phyloP scores from a whole-genome alignment of 495 filamentous ascomycete species.

The Penicillium flavigenum region DNA sequence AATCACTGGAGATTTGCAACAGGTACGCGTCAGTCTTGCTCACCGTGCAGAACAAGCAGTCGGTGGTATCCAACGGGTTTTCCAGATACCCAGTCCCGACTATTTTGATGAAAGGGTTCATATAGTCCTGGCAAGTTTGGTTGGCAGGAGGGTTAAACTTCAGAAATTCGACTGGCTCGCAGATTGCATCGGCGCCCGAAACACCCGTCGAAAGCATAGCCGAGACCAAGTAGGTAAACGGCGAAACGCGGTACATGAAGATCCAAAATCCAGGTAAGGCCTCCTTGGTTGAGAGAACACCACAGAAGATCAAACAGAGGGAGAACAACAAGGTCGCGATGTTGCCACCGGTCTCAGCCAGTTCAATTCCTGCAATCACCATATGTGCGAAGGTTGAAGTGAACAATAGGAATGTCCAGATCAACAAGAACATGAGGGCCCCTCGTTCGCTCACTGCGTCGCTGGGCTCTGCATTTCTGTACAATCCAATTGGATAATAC shows the following conservation, averaged over 20 bases:
- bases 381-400: slow-evolving; percentile 65
- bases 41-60: slow-evolving; percentile 65
- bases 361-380: slow-evolving; percentile 61
- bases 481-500: slow-evolving; percentile 70
- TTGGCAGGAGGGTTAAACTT: slow-evolving; percentile 49
- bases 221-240: slow-evolving; percentile 68
- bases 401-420: slow-evolving; percentile 56
- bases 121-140: slow-evolving; percentile 57
- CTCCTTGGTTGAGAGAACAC: slow-evolving; percentile 64
- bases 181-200: slow-evolving; percentile 55
- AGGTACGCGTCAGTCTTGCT: slow-evolving; percentile 63
- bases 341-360: slow-evolving; percentile 62
- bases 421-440: slow-evolving; percentile 58
- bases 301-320: slow-evolving; percentile 60
- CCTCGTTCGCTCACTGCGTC: slow-evolving; percentile 48
- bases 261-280: slow-evolving; percentile 74
- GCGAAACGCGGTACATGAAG: slow-evolving; percentile 77
- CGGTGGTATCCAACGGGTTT: slow-evolving; percentile 32
- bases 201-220: slow-evolving; percentile 63
- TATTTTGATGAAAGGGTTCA: slow-evolving; percentile 49
- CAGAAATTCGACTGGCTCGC: slow-evolving; percentile 57
- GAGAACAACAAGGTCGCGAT: slow-evolving; percentile 62
- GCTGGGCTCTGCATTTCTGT: slow-evolving; percentile 48
- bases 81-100: background rate
- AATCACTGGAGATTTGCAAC: slow-evolving; percentile 47